A percentile compares a stretch with the other conserved stretches of the same genome.
Conservation (phyloP, 192 early-diverging fungal genomes). For the Entomortierella parvispora region DNA sequence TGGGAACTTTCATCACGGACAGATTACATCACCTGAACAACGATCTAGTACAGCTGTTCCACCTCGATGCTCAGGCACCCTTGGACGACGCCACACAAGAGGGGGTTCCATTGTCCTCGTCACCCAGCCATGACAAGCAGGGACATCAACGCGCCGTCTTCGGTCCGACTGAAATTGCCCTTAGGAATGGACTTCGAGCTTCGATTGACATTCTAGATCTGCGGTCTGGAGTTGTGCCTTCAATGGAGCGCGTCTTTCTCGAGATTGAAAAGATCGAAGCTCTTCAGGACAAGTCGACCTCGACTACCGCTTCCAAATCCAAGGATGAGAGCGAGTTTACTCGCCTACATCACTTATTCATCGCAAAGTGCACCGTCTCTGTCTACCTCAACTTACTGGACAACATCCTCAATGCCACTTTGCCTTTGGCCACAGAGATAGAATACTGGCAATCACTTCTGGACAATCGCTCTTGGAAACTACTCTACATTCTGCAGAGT, state of each 20-base stretch:
- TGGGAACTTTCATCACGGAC: constrained; percentile 51
- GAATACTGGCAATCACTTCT: constrained; percentile 73
- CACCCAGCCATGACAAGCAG: background rate
- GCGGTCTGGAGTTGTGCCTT: constrained; percentile 21
- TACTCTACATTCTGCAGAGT: constrained; percentile 61
- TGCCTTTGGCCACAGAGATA: constrained; percentile 70
- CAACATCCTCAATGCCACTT: constrained; percentile 64
- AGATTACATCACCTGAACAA: constrained; percentile 36
- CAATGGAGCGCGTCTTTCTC: constrained; percentile 23
- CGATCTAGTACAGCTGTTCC: constrained; percentile 46
- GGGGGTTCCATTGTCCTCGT: background rate
- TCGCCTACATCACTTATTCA: constrained; percentile 57
- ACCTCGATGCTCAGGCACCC: constrained; percentile 33
- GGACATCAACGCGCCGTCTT: background rate
- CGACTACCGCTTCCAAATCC: background rate
- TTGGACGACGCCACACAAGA: constrained; percentile 1
- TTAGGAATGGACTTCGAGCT: constrained; percentile 5
- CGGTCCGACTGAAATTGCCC: constrained; percentile 1
- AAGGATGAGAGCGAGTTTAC: background rate
- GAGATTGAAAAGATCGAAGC: constrained; percentile 37
- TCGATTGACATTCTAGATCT: constrained; percentile 27
- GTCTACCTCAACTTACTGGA: constrained; percentile 68
- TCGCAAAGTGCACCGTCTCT: constrained; percentile 61
- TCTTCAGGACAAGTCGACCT: background rate
- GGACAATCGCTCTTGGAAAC: constrained; percentile 51